Percentiles rank a stretch among this genome's conserved stretches.
phyloP scores from a whole-genome alignment of 108 stramenopile species.

The Seminavis robusta region DNA sequence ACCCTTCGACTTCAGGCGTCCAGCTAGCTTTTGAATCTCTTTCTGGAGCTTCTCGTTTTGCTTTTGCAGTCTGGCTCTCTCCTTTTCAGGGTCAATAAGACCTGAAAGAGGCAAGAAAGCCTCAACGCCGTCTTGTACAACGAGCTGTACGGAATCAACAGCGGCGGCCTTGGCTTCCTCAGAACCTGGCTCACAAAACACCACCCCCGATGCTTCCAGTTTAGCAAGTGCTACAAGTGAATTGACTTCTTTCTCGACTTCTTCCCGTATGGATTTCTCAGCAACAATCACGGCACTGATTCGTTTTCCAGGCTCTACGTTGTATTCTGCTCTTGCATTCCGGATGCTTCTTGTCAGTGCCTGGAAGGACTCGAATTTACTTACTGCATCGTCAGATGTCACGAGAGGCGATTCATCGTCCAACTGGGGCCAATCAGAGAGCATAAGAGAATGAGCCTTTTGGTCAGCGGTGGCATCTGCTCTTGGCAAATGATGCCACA shows the following conservation, averaged over 20 bases:
- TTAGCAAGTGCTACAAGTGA: conserved; percentile 78
- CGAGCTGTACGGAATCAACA: conserved; percentile 71
- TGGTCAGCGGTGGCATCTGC: conserved; percentile 31
- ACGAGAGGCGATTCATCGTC: conserved; percentile 60
- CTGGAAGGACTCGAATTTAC: conserved; percentile 81
- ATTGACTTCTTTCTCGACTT: conserved; percentile 66
- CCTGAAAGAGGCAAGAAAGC: conserved; percentile 82
- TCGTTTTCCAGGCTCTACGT: conserved; percentile 85
- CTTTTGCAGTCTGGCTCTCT: conserved; percentile 66
- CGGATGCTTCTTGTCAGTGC: conserved; percentile 85
- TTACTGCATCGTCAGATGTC: conserved; percentile 53
- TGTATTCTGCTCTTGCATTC: conserved; percentile 89
- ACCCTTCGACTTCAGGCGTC: conserved; percentile 73
- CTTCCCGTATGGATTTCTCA: conserved; percentile 46
- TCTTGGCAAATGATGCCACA: conserved; percentile 96
- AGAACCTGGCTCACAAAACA: conserved; percentile 57
- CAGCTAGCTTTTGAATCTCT: conserved; percentile 75
- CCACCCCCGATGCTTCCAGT: conserved; percentile 69
- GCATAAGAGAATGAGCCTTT: conserved; percentile 75
- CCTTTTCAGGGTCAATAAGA: conserved; percentile 85
- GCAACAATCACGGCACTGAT: conserved; percentile 77
- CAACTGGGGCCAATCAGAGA: conserved; percentile 89
- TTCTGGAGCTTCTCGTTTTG: conserved; percentile 75
- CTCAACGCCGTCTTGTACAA: conserved; percentile 85
- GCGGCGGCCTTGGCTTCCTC: conserved; percentile 58